Conservation (phyloP, 306 rosid species). For the Vicia faba region DNA sequence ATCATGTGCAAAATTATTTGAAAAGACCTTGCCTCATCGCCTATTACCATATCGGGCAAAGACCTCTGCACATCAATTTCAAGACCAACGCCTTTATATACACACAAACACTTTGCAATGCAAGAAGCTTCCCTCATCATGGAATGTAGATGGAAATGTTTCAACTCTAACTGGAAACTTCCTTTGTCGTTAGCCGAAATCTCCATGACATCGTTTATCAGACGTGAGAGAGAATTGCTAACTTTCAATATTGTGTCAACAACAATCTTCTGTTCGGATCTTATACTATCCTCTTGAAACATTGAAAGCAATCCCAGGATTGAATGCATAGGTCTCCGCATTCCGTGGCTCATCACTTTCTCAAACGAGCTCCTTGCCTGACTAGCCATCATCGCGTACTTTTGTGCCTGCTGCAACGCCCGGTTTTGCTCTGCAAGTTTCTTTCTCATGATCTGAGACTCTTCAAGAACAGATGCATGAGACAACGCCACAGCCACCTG, state of each 20-base stretch:
- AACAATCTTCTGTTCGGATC: conserved; percentile 54
- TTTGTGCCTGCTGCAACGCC: conserved; percentile 64
- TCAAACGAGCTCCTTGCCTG: conserved; percentile 73
- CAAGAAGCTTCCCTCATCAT: conserved; percentile 73
- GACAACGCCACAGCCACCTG: conserved; percentile 87
- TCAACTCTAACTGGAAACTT: conserved; percentile 56
- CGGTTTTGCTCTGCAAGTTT: conserved; percentile 71
- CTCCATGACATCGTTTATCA: conserved; percentile 73
- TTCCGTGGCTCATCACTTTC: conserved; percentile 79
- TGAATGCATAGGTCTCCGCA: conserved; percentile 83
- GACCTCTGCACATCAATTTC: conserved; percentile 65
- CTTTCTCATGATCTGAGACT: conserved; percentile 80
- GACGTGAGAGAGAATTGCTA: conserved; percentile 61
- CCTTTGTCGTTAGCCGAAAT: conserved; percentile 58
- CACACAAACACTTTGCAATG: conserved; percentile 70
- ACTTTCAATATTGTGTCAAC: conserved; percentile 67
- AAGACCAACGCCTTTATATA: conserved; percentile 61
- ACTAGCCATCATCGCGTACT: conserved; percentile 83
- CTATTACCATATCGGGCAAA: conserved; percentile 64
- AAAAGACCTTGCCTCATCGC: conserved; percentile 73
- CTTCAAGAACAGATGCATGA: conserved; percentile 81
- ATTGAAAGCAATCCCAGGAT: conserved; percentile 65
- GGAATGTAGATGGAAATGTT: conserved; percentile 62
- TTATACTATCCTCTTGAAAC: conserved; percentile 50
- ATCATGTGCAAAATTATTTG: conserved; percentile 76